Base-by-base conservation (phyloP, 2,329 filamentous ascomycete species). In the Trichoderma asperellum region DNA sequence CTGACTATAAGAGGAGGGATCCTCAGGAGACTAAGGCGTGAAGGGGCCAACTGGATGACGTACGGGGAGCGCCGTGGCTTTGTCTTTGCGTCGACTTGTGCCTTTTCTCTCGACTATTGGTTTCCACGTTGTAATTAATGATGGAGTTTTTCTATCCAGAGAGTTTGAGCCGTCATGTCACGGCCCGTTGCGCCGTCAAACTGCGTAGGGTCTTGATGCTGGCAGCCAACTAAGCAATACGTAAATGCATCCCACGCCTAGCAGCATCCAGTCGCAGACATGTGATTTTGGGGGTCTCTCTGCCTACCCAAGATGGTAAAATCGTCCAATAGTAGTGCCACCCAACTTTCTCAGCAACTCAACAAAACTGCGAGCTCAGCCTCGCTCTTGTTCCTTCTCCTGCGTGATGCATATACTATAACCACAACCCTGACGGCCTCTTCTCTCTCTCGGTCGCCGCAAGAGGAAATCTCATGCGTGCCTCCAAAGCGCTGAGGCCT, bases 381-480 rank as follows among this genome's bases (percentile, higher is more conserved):
- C 7, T 59, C 14, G 2, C 35, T n/a, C 47, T 37, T n/a, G n/a
- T 12, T 29, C 59, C 43, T n/a, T 27, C 21, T 24, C 35, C 49
- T 8, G 24, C 49, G 27, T 53, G 32, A 4, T 53, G 32, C 49
- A 61, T 61, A 18, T 27, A 43, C 18, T 43, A 24, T 24, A 24
- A 24, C 18, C 8, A 12, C 18, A 47, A 21, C 47, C 60, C 60
- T 55, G 47, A 34, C 47, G 16, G 16, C 14, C 37, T 11, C 34
- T 32, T 43, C 49, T 21, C 18, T 43, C n/a, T 49, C 63, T 67
- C 63, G 63, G 63, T 67, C 63, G 55, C 63, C 63, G 55, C 35
- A 67, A 21, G 29, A 59, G 63, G 63, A 67, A 67, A 67, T 67
- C 40, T 29, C 29, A 29, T 52, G 63, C 63, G 63, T 67, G 63